Evolutionary conservation across 805 yeast species (phyloP), one percentile per base, ranked within the genome.

Genomic region (Candida parachauliodes): DNA sequence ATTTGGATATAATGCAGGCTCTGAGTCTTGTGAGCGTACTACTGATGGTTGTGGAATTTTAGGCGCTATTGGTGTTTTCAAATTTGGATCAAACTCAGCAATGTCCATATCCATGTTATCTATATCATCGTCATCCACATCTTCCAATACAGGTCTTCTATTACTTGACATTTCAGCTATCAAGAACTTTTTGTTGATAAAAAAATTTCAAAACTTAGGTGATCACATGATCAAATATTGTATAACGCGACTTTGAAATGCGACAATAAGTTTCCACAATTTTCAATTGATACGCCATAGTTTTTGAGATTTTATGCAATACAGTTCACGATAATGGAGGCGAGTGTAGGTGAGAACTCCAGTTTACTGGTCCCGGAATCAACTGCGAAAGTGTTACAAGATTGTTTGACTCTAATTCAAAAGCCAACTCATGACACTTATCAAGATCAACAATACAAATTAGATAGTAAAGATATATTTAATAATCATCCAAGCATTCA

Each of bases 91-190:
- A 46, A 88, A 83, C 65, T 91, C 94, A 3, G 95, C 94, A 19
- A 89, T 69, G 61, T 89, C 96, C 85, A 87, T 83, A 51, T 91
- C 96, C 79, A 88, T 70, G 65, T 88, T 81, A 55, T 89, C 97
- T 62, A 91, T 79, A 50, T 83, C 89, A 46, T 86, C 94, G 52
- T 79, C 84, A 56, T 83, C 88, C 41, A 84, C 79, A 49, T 83
- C 89, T 57, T 84, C 94, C 39, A 84, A 57, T 23, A 65, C 68
- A 9, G 94, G 93, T 81, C 79, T 80, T 30, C 54, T 62, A n/a
- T 22, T 31, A 24, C 27, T 24, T 24, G 27, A 24, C 27, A 24
- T 24, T 8, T 24, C n/a, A 21, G 27, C 19, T 3, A n/a, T n/a
- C n/a, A n/a, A n/a, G n/a, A n/a, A n/a, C n/a, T n/a, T n/a, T 31